A percentile compares a stretch with the other conserved stretches of the same genome.
phyloP scores from a whole-genome alignment of 768 basidiomycete genomes.

The Podaxis mareebaensis region DNA sequence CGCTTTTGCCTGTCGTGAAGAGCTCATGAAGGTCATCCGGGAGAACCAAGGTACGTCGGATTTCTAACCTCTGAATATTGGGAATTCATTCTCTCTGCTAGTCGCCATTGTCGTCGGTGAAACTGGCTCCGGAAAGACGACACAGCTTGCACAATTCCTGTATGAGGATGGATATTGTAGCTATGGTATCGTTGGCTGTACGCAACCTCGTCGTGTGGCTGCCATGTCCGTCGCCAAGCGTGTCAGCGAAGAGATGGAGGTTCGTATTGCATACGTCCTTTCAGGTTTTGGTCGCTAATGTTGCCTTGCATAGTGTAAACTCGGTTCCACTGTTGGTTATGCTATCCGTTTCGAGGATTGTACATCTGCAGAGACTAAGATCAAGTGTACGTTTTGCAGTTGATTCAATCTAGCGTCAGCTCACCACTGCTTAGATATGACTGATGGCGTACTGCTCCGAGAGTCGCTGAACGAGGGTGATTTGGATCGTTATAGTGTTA shows the following conservation, averaged over 20 bases:
- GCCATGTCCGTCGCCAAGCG: constrained; percentile 99
- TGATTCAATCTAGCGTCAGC: constrained; percentile 10
- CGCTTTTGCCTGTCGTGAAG: constrained; percentile 96
- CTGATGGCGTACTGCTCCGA: constrained; percentile 96
- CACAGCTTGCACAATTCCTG: constrained; percentile 91
- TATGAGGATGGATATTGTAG: constrained; percentile 96
- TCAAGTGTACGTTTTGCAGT: constrained; percentile 69
- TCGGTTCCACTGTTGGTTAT: constrained; percentile 91
- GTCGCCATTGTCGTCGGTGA: constrained; percentile 97
- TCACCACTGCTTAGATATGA: constrained; percentile 72
- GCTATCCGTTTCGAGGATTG: constrained; percentile 99
- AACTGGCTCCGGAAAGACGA: constrained; percentile 99
- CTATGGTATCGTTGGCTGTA: constrained; percentile 92
- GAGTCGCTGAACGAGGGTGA: constrained; percentile 99
- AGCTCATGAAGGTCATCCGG: constrained; percentile 81
- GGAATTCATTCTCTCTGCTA: constrained; percentile 29
- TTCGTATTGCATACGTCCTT: constrained; percentile 32
- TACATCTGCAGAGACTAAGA: constrained; percentile 90
- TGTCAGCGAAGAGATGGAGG: constrained; percentile 99
- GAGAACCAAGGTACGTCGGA: constrained; percentile 86
- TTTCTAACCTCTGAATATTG: background rate
- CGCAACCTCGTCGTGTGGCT: constrained; percentile 97
- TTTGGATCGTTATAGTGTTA: constrained; percentile 92
- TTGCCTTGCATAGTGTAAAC: constrained; percentile 62
- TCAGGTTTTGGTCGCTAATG: constrained; percentile 4